Percentiles rank a stretch among this genome's conserved stretches.
Evolutionary conservation across 1,284 basidiomycete species (phyloP).

Genomic region (Ustilago loliicola): DNA sequence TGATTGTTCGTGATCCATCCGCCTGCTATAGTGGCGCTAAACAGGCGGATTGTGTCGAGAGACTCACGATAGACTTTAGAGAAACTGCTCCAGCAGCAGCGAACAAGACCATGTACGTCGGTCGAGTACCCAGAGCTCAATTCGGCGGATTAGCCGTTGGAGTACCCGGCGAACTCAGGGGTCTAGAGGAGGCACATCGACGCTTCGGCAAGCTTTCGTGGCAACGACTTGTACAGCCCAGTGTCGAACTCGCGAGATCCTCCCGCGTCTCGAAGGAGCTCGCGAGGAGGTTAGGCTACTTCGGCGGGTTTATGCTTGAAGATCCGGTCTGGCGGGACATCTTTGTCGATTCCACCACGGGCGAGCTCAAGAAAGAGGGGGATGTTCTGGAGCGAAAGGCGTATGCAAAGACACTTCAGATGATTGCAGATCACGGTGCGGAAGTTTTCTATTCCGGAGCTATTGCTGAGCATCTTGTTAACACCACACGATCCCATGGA

Average conservation of each 20-base stretch:
- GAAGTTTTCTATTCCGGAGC: constrained; percentile 75
- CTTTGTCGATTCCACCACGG: constrained; percentile 72
- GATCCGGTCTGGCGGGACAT: constrained; percentile 62
- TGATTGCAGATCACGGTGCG: constrained; percentile 56
- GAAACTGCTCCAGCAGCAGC: constrained; percentile 71
- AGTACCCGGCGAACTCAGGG: constrained; percentile 70
- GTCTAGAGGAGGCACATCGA: constrained; percentile 64
- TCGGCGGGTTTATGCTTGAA: constrained; percentile 71
- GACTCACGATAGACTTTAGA: constrained; percentile 72
- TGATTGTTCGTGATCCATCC: constrained; percentile 62
- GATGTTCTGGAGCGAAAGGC: constrained; percentile 54
- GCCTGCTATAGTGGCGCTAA: constrained; percentile 74
- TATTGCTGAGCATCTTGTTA: constrained; percentile 81
- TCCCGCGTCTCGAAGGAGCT: constrained; percentile 62
- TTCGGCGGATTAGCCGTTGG: constrained; percentile 66
- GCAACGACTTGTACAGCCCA: constrained; percentile 64
- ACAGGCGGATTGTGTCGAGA: constrained; percentile 44
- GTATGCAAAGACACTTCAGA: constrained; percentile 59
- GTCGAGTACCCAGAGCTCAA: constrained; percentile 46
- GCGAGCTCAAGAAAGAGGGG: constrained; percentile 72
- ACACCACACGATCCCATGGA: constrained; percentile 77
- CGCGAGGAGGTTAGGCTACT: constrained; percentile 39
- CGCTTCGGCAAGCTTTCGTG: constrained; percentile 66
- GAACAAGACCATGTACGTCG: constrained; percentile 71
- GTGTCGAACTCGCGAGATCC: constrained; percentile 60